These are phyloP conservation scores for Paradendryphiella salina DNA, from an alignment of 2,329 filamentous ascomycete species.

Conservation along the genomic window DNA sequence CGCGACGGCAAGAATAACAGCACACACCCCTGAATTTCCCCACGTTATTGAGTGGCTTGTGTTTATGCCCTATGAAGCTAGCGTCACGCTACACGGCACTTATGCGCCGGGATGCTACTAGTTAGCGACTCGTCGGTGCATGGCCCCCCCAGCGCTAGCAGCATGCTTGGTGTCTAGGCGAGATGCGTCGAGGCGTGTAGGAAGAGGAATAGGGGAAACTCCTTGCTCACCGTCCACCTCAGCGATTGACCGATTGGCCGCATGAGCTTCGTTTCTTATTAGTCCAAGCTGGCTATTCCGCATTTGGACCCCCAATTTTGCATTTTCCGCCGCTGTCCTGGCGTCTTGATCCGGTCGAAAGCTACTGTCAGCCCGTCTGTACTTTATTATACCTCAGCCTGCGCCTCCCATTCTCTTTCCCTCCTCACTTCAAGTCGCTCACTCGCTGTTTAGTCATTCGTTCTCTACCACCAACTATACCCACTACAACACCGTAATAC, in stretches of 20 bases:
- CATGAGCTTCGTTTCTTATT: slow-evolving; percentile 24
- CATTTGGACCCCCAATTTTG: slow-evolving; percentile 33
- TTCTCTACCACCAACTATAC: slow-evolving; percentile 28
- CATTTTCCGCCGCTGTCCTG: slow-evolving; percentile 42
- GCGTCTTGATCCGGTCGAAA: slow-evolving; percentile 20
- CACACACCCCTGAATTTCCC: slow-evolving; percentile 44
- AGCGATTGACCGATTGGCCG: slow-evolving; percentile 29
- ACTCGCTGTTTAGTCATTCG: slow-evolving; percentile 34
- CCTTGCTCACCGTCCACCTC: slow-evolving; percentile 17
- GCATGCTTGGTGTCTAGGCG: slow-evolving; percentile 13
- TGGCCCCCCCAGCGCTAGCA: slow-evolving; percentile 15
- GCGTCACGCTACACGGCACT: slow-evolving; percentile 16
- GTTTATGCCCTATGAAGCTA: slow-evolving; percentile 25
- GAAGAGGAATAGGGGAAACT: slow-evolving; percentile 26
- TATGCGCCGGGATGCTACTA: slow-evolving; percentile 23
- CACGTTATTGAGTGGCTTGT: slow-evolving; percentile 39
- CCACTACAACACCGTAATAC: slow-evolving; percentile 24
- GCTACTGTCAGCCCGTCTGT: slow-evolving; percentile 22
- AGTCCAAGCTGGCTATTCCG: slow-evolving; percentile 27
- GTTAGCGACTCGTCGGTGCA: slow-evolving; percentile 8
- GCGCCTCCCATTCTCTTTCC: slow-evolving; percentile 17
- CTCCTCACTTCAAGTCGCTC: slow-evolving; percentile 26
- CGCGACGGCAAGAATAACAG: slow-evolving; percentile 6
- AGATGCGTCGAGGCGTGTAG: slow-evolving; percentile 12
- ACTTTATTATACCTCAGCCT: slow-evolving; percentile 20